Evolutionary conservation across 805 yeast species (phyloP).

Genomic region (Candida railenensis): DNA sequence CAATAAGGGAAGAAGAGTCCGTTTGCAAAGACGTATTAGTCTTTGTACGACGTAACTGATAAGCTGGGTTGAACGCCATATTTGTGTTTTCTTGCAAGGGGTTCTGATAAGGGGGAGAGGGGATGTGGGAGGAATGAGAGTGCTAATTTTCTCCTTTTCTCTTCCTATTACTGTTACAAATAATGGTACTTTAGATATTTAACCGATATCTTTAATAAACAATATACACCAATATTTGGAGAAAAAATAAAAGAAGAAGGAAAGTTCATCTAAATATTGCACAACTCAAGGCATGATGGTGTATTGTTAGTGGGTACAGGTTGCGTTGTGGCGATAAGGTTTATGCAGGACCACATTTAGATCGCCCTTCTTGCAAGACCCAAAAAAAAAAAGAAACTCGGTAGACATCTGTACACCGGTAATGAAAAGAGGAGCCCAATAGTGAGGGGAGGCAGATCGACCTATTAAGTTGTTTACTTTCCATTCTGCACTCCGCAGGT

Average conservation of each 20-base stretch:
- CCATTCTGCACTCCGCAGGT: too few relatives aligned
- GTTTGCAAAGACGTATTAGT: slow-evolving; percentile 3
- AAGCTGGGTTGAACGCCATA: slow-evolving; percentile 6
- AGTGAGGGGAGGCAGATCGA: too few relatives aligned
- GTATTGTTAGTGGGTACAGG: not conserved
- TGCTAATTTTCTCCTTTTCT: not conserved
- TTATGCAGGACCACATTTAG: slow-evolving; percentile 4
- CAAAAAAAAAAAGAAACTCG: not conserved
- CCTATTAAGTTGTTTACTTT: too few relatives aligned
- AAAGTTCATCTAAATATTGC: not conserved
- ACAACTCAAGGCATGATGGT: not conserved
- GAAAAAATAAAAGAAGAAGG: not conserved
- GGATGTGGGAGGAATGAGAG: not conserved
- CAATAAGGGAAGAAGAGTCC: not conserved
- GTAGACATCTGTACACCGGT: not conserved
- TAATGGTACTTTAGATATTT: not conserved
- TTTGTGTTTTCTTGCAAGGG: not conserved
- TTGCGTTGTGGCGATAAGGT: slow-evolving; percentile 3
- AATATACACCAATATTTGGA: not conserved
- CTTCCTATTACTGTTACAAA: not conserved
- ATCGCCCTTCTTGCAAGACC: not conserved
- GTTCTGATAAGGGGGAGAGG: not conserved
- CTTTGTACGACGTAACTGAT: slow-evolving; percentile 4
- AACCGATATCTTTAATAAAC: not conserved
- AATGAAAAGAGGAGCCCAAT: not conserved